Base-by-base conservation (phyloP, 257 asterid genomes). In the Solanum tarijense region DNA sequence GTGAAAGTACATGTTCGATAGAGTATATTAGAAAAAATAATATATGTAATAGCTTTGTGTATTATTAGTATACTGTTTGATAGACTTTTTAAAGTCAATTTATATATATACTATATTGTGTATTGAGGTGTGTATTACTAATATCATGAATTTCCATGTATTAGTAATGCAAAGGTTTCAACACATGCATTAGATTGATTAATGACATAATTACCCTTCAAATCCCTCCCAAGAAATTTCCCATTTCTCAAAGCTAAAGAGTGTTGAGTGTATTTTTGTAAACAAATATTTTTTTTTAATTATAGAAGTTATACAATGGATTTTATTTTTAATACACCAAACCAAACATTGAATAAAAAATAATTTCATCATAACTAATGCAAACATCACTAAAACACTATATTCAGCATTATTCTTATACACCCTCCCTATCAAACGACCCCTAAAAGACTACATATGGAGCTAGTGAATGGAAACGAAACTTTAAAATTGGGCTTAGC, bases 361-460 rank as follows among this genome's bases (percentile, higher is more conserved):
- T 21, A 1, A 8, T 21, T 2, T 58, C 12, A 8, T 58, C 12
- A 0, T 20, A 58, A 58, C 2, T 58, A 58, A 58, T 58, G 66
- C 66, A 58, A 0, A 7, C 0, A 58, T 58, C 0, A 58, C 0
- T 8, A 21, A 21, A 0, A 21, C 12, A 21, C 0, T 58, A 1
- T 58, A 8, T 21, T 21, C 5, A 21, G 2, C 2, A 7, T 21
- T 58, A 7, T 58, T 1, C 12, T 58, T 58, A 1, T 21, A 58
- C 25, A 58, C 46, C 46, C 11, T 38, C 21, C 1, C 12, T 58
- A 58, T 0, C 2, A 58, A 52, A 58, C 12, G 2, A 58, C 3
- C 8, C 62, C 62, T 52, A 52, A 16, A 52, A 52, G 9, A 66
- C 73, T 66, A 66, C 8, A 27, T 43, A 48, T 69, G 38, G 9